phyloP scores from a whole-genome alignment of 177 flowering plant species.

The Vitis hybrid region DNA sequence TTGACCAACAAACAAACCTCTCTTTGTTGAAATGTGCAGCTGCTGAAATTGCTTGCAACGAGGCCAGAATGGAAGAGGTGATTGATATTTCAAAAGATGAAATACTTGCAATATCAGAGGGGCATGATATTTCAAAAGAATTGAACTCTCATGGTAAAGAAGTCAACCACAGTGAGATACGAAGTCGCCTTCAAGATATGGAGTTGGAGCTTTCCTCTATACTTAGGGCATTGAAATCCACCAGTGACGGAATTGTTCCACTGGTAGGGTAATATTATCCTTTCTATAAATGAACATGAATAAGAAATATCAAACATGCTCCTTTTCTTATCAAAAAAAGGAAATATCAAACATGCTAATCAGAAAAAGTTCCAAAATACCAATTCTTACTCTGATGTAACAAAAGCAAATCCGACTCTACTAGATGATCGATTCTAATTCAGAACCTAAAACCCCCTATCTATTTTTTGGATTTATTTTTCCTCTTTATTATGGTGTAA shows the following conservation, averaged over 20 bases:
- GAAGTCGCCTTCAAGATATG: conserved; percentile 53
- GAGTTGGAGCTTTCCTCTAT: conserved; percentile 69
- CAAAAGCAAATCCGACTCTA: too few species aligned
- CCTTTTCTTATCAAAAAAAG: too few species aligned
- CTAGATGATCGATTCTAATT: too few species aligned
- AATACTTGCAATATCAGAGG: conserved; percentile 15
- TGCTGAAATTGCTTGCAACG: conserved; percentile 40
- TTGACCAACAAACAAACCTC: not conserved
- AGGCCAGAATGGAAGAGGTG: conserved; percentile 7
- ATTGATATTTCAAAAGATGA: conserved; percentile 19
- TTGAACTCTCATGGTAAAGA: conserved; percentile 15
- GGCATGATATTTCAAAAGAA: conserved; percentile 16
- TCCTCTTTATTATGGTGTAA: too few species aligned
- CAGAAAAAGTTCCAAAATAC: too few species aligned
- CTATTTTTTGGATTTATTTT: too few species aligned
- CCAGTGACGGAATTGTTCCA: conserved; percentile 20
- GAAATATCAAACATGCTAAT: too few species aligned
- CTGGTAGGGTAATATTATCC: conserved; percentile 22
- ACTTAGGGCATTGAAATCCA: conserved; percentile 49
- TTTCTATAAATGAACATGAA: not conserved
- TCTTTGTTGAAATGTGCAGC: conserved; percentile 30
- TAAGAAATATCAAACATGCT: too few species aligned
- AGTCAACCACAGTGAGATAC: conserved; percentile 29
- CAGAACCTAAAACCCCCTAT: too few species aligned
- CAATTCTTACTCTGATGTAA: too few species aligned